phyloP scores from a whole-genome alignment of 73 alveolate genomes.

The Tetrahymena thermophila region DNA sequence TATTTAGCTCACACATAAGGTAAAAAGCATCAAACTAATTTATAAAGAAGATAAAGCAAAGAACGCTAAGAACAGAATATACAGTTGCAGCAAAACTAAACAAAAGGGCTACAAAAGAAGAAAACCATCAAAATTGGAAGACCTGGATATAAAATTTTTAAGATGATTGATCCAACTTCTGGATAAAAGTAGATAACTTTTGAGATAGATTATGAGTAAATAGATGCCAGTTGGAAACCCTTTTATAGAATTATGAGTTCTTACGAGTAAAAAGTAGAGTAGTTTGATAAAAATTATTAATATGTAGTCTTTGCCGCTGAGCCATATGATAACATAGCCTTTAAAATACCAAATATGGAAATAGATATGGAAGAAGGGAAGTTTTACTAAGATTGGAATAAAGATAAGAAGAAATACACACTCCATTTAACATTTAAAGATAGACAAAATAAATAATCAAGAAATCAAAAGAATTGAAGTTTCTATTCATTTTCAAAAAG shows the following conservation, averaged over 20 bases:
- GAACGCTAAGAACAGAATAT: constrained; percentile 72
- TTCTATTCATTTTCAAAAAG: neutral
- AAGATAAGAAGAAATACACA: constrained; percentile 36
- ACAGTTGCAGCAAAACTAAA: constrained; percentile 66
- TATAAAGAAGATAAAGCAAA: constrained; percentile 79
- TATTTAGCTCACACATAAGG: constrained; percentile 98
- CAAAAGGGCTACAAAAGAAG: constrained; percentile 48
- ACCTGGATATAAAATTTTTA: constrained; percentile 98
- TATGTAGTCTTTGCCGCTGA: constrained; percentile 98
- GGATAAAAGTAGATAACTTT: constrained; percentile 91
- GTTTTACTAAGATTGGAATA: constrained; percentile 34
- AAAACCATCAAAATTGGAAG: constrained; percentile 91
- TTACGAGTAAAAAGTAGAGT: constrained; percentile 88
- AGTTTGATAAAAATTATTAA: constrained; percentile 83
- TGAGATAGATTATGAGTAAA: constrained; percentile 95
- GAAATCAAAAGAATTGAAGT: neutral
- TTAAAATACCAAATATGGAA: constrained; percentile 35
- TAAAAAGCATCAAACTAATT: constrained; percentile 96
- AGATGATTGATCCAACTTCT: constrained; percentile 91
- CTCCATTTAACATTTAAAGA: constrained; percentile 26
- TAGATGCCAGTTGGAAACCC: constrained; percentile 67
- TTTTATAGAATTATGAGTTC: constrained; percentile 95
- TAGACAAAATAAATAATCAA: constrained; percentile 2
- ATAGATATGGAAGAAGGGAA: constrained; percentile 38
- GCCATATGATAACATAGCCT: constrained; percentile 93